Evolutionary conservation across 2,329 filamentous ascomycete species (phyloP).

Genomic region (Simplicillium sp.): DNA sequence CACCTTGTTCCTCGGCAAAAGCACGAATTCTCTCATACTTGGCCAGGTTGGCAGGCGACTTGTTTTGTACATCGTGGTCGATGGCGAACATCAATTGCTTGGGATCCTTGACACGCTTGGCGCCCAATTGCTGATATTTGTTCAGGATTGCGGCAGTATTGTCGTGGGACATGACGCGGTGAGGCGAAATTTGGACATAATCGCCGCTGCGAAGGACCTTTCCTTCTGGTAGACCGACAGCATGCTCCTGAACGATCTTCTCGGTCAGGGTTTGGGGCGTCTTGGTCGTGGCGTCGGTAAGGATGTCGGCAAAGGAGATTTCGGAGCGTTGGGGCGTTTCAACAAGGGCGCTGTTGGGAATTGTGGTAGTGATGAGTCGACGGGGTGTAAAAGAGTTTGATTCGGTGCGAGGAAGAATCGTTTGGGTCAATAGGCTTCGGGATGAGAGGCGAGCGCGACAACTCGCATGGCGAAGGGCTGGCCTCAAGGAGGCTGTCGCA

Average conservation of each 20-base stretch:
- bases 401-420: too few species aligned
- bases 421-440: too few species aligned
- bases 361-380: too few species aligned
- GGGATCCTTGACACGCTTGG: constrained; percentile 57
- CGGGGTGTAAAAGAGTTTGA: too few species aligned
- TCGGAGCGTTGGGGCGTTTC: too few species aligned
- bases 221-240: constrained; percentile 63
- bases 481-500: neutral
- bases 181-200: constrained; percentile 68
- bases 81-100: constrained; percentile 73
- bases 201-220: constrained; percentile 73
- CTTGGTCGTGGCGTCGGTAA: constrained; percentile 2
- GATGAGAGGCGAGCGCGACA: neutral
- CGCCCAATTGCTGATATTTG: constrained; percentile 75
- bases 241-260: constrained; percentile 81
- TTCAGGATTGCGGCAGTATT: constrained; percentile 65
- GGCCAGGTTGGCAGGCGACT: constrained; percentile 63
- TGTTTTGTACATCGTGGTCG: constrained; percentile 86
- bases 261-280: constrained; percentile 74
- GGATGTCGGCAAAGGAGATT: constrained; percentile 1
- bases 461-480: neutral
- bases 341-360: too few species aligned
- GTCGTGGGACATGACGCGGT: constrained; percentile 78
- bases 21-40: constrained; percentile 77
- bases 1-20: constrained; percentile 70